Base-by-base conservation (phyloP, 2,329 filamentous ascomycete species). In the Penicillium sp. region DNA sequence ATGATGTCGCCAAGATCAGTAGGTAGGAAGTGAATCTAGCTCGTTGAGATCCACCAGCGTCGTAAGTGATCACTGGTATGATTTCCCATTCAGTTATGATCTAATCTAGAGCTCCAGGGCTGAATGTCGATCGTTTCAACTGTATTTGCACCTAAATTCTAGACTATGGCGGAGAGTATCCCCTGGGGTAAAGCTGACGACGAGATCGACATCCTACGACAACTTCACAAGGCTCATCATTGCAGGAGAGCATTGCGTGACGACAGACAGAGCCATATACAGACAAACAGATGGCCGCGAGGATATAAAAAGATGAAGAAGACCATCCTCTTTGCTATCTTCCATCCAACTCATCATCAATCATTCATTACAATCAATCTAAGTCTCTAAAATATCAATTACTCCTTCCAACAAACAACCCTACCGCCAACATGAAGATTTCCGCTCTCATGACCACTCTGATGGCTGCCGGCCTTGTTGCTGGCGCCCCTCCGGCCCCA, bases 401-500 rank as follows among this genome's bases (percentile, higher is more conserved):
- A 7, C 19, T 19, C 21, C 5, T 6, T 18, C 16, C 24, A 8
- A 42, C n/a, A 16, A 31, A 19, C 16, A 31, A 29, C n/a, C 10
- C 42, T 7, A 37, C 18, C 21, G 16, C 31, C 51, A 48, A 8
- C 11, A 54, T 54, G 51, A 54, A 50, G 39, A 24, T 54, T 46
- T 54, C 51, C 18, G 29, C 39, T n/a, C 19, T 54, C 16, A 24
- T 54, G 18, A 48, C 45, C 18, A 49, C 51, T 7, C 39, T 54
- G 46, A 54, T 54, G 51, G 51, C 46, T 39, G 51, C 51, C 29
- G 46, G 51, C 31, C 51, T 54, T 5, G 51, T 50, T 24, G 51
- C 51, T 13, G 51, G 36, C 26, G 51, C 51, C 44, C 51, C 51
- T 42, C 51, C 46, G 13, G 46, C 45, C 19, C 45, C 47, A 8